Conservation (phyloP, 75 land plant genomes). For the Selaginella tamariscina region DNA sequence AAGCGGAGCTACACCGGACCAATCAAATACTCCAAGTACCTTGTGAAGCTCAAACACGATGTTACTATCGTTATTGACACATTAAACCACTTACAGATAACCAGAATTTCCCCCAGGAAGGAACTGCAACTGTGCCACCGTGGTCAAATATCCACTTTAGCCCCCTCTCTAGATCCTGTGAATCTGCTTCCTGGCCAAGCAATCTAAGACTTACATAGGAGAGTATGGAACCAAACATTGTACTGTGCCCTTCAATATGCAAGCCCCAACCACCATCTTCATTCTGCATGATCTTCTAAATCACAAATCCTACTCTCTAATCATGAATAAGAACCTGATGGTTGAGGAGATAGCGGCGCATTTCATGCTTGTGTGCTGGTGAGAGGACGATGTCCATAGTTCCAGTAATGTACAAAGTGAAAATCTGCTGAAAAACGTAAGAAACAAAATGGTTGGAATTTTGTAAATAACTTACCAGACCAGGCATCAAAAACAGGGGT, state of each 20-base stretch:
- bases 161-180: constrained; percentile 67
- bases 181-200: constrained; percentile 68
- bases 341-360: constrained; percentile 74
- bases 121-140: constrained; percentile 64
- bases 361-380: constrained; percentile 62
- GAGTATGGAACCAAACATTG: constrained; percentile 86
- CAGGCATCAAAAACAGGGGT: constrained; percentile 83
- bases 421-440: constrained; percentile 67
- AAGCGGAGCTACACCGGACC: constrained; percentile 89
- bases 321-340: constrained; percentile 75
- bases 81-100: constrained; percentile 63
- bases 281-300: too few species aligned
- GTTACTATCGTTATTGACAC: too few species aligned
- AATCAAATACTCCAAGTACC: constrained; percentile 95
- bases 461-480: constrained; percentile 70
- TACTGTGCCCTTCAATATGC: constrained; percentile 89
- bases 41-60: too few species aligned
- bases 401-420: constrained; percentile 63
- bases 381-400: constrained; percentile 66
- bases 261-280: constrained; percentile 98
- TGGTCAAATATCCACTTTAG: constrained; percentile 77
- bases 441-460: too few species aligned
- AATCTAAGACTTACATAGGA: constrained; percentile 79
- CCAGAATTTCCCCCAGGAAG: constrained; percentile 99
- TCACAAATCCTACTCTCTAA: not conserved